These are phyloP conservation scores for Annulohypoxylon moriforme DNA, from an alignment of 495 filamentous ascomycete genomes.

Conservation along the genomic window DNA sequence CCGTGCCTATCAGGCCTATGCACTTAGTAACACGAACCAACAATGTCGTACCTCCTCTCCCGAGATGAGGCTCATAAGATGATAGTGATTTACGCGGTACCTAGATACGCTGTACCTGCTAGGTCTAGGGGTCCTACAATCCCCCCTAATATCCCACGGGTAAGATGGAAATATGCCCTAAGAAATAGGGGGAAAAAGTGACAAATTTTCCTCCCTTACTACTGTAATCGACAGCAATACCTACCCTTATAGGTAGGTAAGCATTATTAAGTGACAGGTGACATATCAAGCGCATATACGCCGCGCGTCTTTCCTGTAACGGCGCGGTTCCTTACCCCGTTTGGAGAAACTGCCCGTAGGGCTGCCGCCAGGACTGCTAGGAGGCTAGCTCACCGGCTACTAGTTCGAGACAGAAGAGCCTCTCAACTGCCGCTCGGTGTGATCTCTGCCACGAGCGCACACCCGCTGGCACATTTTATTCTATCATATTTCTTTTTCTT, in stretches of 20 bases:
- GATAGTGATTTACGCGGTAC: slow-evolving; percentile 3
- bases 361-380: slow-evolving; percentile 36
- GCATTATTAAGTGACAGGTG: slow-evolving; percentile 31
- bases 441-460: slow-evolving; percentile 3
- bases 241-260: slow-evolving; percentile 43
- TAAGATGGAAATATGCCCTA: neutral
- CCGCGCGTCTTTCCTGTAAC: slow-evolving; percentile 37
- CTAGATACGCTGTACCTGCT: neutral
- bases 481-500: too few species aligned
- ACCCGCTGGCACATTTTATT: too few species aligned
- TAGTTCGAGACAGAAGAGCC: slow-evolving; percentile 14
- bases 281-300: slow-evolving; percentile 39
- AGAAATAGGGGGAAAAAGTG: neutral
- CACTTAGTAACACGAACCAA: slow-evolving; percentile 8
- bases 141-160: neutral
- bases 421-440: slow-evolving; percentile 39
- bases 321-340: slow-evolving; percentile 31
- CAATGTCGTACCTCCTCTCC: too few species aligned
- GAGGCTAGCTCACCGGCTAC: slow-evolving; percentile 25
- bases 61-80: slow-evolving; percentile 27
- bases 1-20: neutral
- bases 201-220: slow-evolving; percentile 16
- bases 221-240: slow-evolving; percentile 37
- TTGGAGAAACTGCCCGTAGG: slow-evolving; percentile 41
- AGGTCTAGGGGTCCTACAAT: neutral